These are phyloP conservation scores for Boletus semigastroideus DNA, from an alignment of 1,284 basidiomycete genomes.

Conservation along the genomic window DNA sequence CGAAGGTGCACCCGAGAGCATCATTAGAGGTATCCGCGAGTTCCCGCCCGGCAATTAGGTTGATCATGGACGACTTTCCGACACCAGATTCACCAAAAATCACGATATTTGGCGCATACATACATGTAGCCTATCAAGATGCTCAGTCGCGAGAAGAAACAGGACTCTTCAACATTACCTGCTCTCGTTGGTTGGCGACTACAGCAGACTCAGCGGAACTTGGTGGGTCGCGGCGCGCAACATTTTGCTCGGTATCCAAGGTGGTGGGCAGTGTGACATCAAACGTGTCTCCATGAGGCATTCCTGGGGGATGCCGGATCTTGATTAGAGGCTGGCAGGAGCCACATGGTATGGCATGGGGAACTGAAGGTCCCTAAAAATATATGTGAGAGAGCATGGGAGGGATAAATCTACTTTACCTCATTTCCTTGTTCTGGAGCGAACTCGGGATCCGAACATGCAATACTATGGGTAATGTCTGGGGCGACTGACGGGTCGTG, in stretches of 20 bases:
- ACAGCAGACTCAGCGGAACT: neutral
- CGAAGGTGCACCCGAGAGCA: slow-evolving; percentile 4
- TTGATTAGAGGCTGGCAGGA: neutral
- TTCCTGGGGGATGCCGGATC: neutral
- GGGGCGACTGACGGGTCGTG: neutral
- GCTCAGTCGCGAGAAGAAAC: neutral
- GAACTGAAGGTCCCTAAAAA: neutral
- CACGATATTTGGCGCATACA: slow-evolving; percentile 1
- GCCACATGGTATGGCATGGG: neutral
- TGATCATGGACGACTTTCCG: slow-evolving; percentile 11
- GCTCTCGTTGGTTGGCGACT: neutral
- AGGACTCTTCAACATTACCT: neutral
- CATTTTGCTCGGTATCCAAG: neutral
- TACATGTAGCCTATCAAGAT: neutral
- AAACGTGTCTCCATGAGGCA: neutral
- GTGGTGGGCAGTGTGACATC: neutral
- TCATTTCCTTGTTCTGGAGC: neutral
- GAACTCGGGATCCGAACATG: neutral
- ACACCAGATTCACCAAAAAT: slow-evolving; percentile 9
- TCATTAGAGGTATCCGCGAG: slow-evolving; percentile 1
- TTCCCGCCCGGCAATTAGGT: slow-evolving; percentile 6
- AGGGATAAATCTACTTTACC: neutral
- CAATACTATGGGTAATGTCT: neutral
- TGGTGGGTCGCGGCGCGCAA: neutral
- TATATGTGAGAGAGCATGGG: neutral